Evolutionary conservation across 1,139 yeast genomes (phyloP), one percentile per base, ranked within the genome.

Genomic region (Meyerozyma athensensis): DNA sequence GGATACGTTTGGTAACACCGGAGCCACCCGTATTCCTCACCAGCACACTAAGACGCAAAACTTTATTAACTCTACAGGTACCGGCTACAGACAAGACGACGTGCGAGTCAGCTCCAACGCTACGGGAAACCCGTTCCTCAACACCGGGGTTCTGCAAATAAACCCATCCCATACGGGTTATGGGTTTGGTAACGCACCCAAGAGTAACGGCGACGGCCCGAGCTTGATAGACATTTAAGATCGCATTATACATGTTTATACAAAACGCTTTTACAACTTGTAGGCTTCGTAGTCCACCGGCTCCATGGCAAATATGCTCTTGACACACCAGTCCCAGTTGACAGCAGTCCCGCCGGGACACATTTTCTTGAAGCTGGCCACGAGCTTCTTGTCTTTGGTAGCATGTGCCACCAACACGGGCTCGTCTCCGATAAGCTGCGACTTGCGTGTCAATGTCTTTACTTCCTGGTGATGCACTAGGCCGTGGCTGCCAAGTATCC

Each of bases 1-100:
- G 40, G 98, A 92, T 61, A 90, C 97, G 0, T 92, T 86, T 60
- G 98, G 98, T 61, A 92, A 92, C 59, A 82, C 87, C 5, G 98
- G 98, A 38, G 85, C 83, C 12, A 64, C 81, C 20, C 80, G 97
- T 64, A 77, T 92, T 42, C 96, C 97, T 9, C 95, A 95, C 38
- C 97, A 92, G 55, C 95, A 86, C 58, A 90, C 97, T 1, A 79
- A 77, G 48, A 79, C 94, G 7, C 80, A 82, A 13, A 81, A 77
- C 16, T 89, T 87, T 56, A 74, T 90, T 52, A 87, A 86, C 59
- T 85, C 96, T 12, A 81, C 83, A 47, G 96, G 96, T 48, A 85
- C 95, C 3, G 97, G 97, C 34, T 75, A 74, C 50, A 79, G 69
- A 52, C 82, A 76, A 49, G 67, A 67, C 19, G 61, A 62, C 16